Conservation (phyloP, 2,329 filamentous ascomycete genomes). For the Sporothrix humicola region DNA sequence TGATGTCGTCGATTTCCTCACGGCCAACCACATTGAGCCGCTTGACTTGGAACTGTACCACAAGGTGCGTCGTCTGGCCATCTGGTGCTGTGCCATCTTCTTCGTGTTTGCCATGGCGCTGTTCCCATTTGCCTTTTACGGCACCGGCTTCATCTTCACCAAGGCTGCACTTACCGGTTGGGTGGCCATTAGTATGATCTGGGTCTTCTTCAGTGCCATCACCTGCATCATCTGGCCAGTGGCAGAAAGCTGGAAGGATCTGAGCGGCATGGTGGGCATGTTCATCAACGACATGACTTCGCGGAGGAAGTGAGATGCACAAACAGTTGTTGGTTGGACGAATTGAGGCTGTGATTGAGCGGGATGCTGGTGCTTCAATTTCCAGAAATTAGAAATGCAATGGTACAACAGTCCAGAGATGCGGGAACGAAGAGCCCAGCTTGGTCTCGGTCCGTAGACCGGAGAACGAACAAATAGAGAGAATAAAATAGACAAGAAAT, state of each 20-base stretch:
- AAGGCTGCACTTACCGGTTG: constrained; percentile 45
- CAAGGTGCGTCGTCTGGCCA: constrained; percentile 47
- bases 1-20: constrained; percentile 51
- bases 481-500: not conserved
- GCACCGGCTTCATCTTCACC: constrained; percentile 41
- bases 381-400: constrained; percentile 7
- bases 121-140: constrained; percentile 50
- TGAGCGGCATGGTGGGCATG: constrained; percentile 28
- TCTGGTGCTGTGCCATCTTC: constrained; percentile 46
- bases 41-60: constrained; percentile 49
- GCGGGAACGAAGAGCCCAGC: not conserved
- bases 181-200: constrained; percentile 50
- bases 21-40: constrained; percentile 48
- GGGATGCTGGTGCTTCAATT: not conserved
- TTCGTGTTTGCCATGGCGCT: constrained; percentile 47
- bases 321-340: not conserved
- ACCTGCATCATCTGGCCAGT: constrained; percentile 50
- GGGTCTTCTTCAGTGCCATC: constrained; percentile 48
- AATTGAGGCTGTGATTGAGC: not conserved
- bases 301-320: not conserved
- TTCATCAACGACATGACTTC: constrained; percentile 7
- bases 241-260: constrained; percentile 43
- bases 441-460: not conserved
- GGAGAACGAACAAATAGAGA: not conserved
- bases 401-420: not conserved